Evolutionary conservation across 2,329 filamentous ascomycete species (phyloP), one percentile per base, ranked within the genome.

Genomic region (Cercospora canescens): DNA sequence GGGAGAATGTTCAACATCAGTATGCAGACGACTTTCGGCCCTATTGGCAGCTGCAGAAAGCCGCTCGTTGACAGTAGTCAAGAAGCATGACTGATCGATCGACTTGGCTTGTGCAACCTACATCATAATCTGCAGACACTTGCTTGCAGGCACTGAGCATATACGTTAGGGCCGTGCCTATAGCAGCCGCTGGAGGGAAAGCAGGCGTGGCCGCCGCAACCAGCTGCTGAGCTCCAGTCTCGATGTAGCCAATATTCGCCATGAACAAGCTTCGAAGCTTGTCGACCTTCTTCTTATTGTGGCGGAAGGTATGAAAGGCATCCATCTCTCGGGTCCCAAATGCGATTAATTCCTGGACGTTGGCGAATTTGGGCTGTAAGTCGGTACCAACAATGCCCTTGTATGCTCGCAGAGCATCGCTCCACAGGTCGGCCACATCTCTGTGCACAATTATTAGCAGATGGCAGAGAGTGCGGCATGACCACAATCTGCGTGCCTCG

Each of bases 341-440:
- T 12, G 60, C 48, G 16, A 55, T 56, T 32, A 62, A 55, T n/a
- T 62, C 60, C 24, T 62, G 18, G 11, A 62, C 60, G 28, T 28
- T 62, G 11, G 45, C 50, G 48, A 62, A 62, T 30, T 39, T 62
- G 32, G 45, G 60, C 34, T 62, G 45, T 16, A 62, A 34, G 32
- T 62, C 60, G 28, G 60, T 62, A n/a, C 60, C 60, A 41, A 62
- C 60, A 32, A 62, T 62, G 45, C 60, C 60, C 16, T 62, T 62
- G 48, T 62, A 62, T 39, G 30, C 34, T 12, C 60, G 60, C 30
- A 62, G 32, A 32, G 60, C 60, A 55, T 62, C 60, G 48, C 60
- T 62, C 60, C 60, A 62, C 16, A 62, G 48, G 21, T 62, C 60
- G 6, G 48, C 28, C 21, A 62, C 60, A 62, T 62, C 60, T 56